Evolutionary conservation across 2,329 filamentous ascomycete species (phyloP).

Genomic region (Sclerotinia subarctica): DNA sequence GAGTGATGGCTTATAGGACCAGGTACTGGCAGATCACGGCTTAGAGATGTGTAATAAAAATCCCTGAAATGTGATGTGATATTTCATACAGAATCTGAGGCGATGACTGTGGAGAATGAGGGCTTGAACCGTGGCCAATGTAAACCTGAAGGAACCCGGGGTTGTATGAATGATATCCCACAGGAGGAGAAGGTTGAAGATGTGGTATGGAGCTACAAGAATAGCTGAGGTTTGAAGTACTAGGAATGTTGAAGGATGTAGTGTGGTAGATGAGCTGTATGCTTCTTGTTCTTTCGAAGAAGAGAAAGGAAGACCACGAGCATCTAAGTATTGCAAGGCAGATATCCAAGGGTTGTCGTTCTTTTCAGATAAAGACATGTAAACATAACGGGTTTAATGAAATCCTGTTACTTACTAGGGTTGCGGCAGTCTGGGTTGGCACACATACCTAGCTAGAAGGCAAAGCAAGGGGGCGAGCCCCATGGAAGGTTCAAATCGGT

Average conservation of each 20-base stretch:
- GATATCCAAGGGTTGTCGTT: slow-evolving; percentile 14
- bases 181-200: slow-evolving; percentile 6
- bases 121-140: not conserved
- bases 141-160: slow-evolving; percentile 10
- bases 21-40: slow-evolving; percentile 1
- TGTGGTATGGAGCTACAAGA: slow-evolving; percentile 8
- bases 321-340: slow-evolving; percentile 20
- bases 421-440: slow-evolving; percentile 15
- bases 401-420: slow-evolving; percentile 17
- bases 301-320: slow-evolving; percentile 14
- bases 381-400: slow-evolving; percentile 16
- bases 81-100: slow-evolving; percentile 18
- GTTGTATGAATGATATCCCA: slow-evolving; percentile 6
- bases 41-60: slow-evolving; percentile 9
- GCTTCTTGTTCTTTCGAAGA: slow-evolving; percentile 11
- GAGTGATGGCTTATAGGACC: slow-evolving; percentile 1
- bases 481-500: slow-evolving; percentile 16
- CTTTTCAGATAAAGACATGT: slow-evolving; percentile 19
- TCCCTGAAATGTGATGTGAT: slow-evolving; percentile 19
- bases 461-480: not conserved
- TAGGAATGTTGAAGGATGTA: slow-evolving; percentile 19
- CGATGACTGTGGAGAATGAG: slow-evolving; percentile 15
- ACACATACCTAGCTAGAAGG: slow-evolving; percentile 7
- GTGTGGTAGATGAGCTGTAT: slow-evolving; percentile 7
- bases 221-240: slow-evolving; percentile 1